Percentiles rank a stretch among this genome's conserved stretches.
Evolutionary conservation across 1,284 basidiomycete species (phyloP).

Genomic region (Puccinia polysora): DNA sequence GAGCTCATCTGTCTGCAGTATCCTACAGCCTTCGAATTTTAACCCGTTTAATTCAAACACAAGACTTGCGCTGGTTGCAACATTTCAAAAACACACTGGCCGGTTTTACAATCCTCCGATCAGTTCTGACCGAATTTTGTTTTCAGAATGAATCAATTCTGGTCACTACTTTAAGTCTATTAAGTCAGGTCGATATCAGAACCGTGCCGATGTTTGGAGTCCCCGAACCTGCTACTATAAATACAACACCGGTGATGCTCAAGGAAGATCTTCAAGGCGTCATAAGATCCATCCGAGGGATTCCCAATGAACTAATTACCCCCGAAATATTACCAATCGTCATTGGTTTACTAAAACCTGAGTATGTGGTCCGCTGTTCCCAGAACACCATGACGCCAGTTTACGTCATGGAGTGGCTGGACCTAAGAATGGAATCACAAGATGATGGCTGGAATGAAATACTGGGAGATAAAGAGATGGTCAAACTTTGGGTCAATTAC

Average conservation of each 20-base stretch:
- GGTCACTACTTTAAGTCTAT: constrained; percentile 37
- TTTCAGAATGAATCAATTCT: constrained; percentile 32
- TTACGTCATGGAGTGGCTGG: constrained; percentile 40
- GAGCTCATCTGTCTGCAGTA: constrained; percentile 62
- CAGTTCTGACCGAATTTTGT: constrained; percentile 33
- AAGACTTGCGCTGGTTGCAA: constrained; percentile 36
- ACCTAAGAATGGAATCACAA: constrained; percentile 20
- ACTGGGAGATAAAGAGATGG: constrained; percentile 31
- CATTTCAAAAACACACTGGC: constrained; percentile 35
- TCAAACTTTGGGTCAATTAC: constrained; percentile 35
- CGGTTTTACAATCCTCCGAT: constrained; percentile 40
- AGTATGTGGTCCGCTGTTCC: constrained; percentile 21
- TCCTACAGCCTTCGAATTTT: constrained; percentile 61
- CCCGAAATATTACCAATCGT: constrained; percentile 35
- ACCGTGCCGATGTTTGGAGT: constrained; percentile 31
- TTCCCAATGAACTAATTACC: constrained; percentile 35
- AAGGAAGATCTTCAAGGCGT: constrained; percentile 34
- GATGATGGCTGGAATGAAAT: constrained; percentile 42
- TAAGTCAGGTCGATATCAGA: constrained; percentile 41
- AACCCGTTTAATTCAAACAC: constrained; percentile 57
- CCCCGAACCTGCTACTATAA: neutral
- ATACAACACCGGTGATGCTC: constrained; percentile 1
- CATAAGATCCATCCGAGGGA: constrained; percentile 34
- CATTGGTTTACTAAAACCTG: constrained; percentile 28
- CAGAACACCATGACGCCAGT: constrained; percentile 15